phyloP scores from a whole-genome alignment of 495 filamentous ascomycete species.

The Penicillium bialowiezense region DNA sequence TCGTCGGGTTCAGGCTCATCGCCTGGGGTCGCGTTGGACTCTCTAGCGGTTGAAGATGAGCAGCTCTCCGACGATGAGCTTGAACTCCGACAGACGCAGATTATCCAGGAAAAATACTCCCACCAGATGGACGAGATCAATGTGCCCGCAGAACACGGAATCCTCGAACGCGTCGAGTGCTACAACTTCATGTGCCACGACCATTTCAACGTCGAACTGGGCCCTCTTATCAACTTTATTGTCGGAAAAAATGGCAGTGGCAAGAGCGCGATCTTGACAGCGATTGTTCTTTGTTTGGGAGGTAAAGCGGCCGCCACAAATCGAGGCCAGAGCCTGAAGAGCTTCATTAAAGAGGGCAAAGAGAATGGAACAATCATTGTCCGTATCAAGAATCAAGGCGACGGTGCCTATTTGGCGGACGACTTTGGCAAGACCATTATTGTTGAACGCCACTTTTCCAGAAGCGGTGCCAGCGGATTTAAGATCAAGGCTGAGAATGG shows the following conservation, averaged over 20 bases:
- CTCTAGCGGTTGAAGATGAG: slow-evolving; percentile 29
- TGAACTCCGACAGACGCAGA: slow-evolving; percentile 69
- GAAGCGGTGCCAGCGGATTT: slow-evolving; percentile 74
- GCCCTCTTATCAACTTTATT: slow-evolving; percentile 95
- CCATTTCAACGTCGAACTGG: slow-evolving; percentile 74
- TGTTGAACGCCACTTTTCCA: slow-evolving; percentile 84
- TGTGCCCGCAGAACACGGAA: slow-evolving; percentile 73
- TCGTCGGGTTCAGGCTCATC: slow-evolving; percentile 15
- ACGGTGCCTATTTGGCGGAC: slow-evolving; percentile 78
- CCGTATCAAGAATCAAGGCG: slow-evolving; percentile 83
- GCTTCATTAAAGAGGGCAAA: slow-evolving; percentile 85
- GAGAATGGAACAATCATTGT: slow-evolving; percentile 67
- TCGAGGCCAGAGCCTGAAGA: slow-evolving; percentile 85
- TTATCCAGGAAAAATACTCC: slow-evolving; percentile 57
- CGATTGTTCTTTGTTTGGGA: slow-evolving; percentile 88
- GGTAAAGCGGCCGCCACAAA: slow-evolving; percentile 96
- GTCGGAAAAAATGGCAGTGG: slow-evolving; percentile 97
- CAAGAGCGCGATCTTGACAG: slow-evolving; percentile 97
- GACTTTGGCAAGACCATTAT: slow-evolving; percentile 83
- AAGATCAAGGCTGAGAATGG: slow-evolving; percentile 75
- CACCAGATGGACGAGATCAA: slow-evolving; percentile 59
- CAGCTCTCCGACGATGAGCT: slow-evolving; percentile 43
- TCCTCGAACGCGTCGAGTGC: slow-evolving; percentile 79
- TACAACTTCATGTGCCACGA: slow-evolving; percentile 95
- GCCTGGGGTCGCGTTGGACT: slow-evolving; percentile 16